Conservation (phyloP, 2,329 filamentous ascomycete genomes). For the Pyrenochaeta sp. region DNA sequence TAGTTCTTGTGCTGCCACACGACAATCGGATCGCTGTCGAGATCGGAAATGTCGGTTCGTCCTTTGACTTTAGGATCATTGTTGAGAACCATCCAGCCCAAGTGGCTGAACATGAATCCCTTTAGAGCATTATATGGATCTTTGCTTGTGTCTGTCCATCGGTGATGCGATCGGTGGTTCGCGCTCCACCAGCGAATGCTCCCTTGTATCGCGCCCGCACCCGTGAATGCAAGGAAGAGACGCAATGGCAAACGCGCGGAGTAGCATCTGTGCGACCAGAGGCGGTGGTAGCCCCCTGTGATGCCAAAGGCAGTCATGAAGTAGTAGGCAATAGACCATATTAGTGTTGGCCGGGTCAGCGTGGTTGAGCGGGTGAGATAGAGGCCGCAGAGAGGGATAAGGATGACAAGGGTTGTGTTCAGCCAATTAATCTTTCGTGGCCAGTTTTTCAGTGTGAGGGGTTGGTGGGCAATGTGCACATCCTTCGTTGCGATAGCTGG, state of each 20-base stretch:
- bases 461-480: constrained; percentile 27
- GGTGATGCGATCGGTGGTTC: constrained; percentile 60
- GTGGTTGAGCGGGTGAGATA: constrained; percentile 80
- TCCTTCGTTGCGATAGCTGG: constrained; percentile 6
- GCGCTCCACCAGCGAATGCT: constrained; percentile 59
- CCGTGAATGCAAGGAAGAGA: constrained; percentile 57
- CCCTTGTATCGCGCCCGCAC: constrained; percentile 58
- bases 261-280: constrained; percentile 68
- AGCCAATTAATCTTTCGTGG: constrained; percentile 93
- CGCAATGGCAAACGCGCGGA: constrained; percentile 53
- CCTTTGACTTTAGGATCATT: constrained; percentile 60
- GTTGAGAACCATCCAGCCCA: constrained; percentile 62
- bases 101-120: constrained; percentile 57
- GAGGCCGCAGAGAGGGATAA: constrained; percentile 76
- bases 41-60: constrained; percentile 59
- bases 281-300: constrained; percentile 69
- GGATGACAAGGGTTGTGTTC: constrained; percentile 80
- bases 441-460: constrained; percentile 69
- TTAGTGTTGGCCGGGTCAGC: constrained; percentile 72
- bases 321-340: constrained; percentile 81
- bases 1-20: constrained; percentile 59
- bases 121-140: constrained; percentile 60
- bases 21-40: constrained; percentile 59
- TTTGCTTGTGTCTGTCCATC: constrained; percentile 61
- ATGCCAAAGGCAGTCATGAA: constrained; percentile 78